Base-by-base conservation (phyloP, 306 rosid species). In the Alnus rubra region DNA sequence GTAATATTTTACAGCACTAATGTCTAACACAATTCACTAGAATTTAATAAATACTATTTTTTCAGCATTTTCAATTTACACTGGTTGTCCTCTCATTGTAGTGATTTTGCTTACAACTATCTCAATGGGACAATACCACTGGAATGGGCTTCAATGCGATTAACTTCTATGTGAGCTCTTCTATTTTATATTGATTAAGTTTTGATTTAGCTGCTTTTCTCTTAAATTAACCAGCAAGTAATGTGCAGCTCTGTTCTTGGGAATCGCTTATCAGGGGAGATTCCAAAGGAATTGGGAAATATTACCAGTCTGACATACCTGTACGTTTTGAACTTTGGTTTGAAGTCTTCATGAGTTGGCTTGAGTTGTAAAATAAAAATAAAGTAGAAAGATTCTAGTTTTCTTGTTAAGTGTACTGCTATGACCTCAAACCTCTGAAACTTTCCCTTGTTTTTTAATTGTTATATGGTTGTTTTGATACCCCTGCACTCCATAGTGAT, bases 231-330 rank as follows among this genome's bases (percentile, higher is more conserved):
- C 75, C 74, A 47, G 77, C 78, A 78, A 30, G 47, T 82, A 60
- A 63, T 71, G 42, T 87, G 90, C 94, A 94, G 98, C 74, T 89
- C 98, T 77, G 71, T 94, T 79, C 82, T 85, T 48, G 97, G 77
- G 62, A 94, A 94, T 85, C 91, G 90, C 71, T 74, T 94, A 69
- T 92, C 98, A 10, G 98, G 98, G 76, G 84, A 82, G 84, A 89
- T 94, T 89, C 97, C 98, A 18, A 77, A 74, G 85, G 91, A 72
- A 81, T 76, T 94, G 88, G 90, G 90, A 83, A 87, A 85, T 62
- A 88, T 94, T 80, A 84, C 88, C 10, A 81, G 88, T 79, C 88
- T 94, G 68, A 82, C 58, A 33, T 74, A 69, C 83, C 86, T 94
- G 98, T 94, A 88, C 78, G 94, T 83, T 42, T 44, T 75, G 13